These are phyloP conservation scores for Moniliophthora roreri DNA, from an alignment of 1,284 basidiomycete genomes.

Conservation along the genomic window DNA sequence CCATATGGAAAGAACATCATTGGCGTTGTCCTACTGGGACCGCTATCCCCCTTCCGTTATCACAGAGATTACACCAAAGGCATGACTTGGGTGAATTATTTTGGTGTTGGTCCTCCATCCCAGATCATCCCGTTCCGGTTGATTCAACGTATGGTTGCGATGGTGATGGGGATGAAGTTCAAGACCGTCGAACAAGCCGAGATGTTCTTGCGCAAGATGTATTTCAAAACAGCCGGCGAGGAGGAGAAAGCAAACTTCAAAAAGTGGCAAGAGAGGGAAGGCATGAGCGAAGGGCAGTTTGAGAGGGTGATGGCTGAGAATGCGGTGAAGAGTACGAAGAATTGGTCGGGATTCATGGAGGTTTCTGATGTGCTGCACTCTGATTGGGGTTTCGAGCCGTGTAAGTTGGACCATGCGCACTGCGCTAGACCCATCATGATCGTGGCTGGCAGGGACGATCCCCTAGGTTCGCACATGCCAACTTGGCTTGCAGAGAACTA, in stretches of 20 bases:
- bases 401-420: slow-evolving; percentile 37
- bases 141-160: slow-evolving; percentile 24
- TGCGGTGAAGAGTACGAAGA: slow-evolving; percentile 36
- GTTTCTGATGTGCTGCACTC: slow-evolving; percentile 33
- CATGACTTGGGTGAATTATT: slow-evolving; percentile 38
- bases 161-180: slow-evolving; percentile 22
- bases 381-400: slow-evolving; percentile 47
- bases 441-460: no score
- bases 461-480: no score
- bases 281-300: slow-evolving; percentile 34
- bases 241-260: slow-evolving; percentile 34
- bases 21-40: slow-evolving; percentile 38
- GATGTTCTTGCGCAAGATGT: slow-evolving; percentile 27
- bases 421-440: no score
- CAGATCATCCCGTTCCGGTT: slow-evolving; percentile 33
- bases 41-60: slow-evolving; percentile 38
- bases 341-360: slow-evolving; percentile 45
- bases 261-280: slow-evolving; percentile 35
- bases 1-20: slow-evolving; percentile 40
- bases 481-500: no score
- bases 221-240: slow-evolving; percentile 40
- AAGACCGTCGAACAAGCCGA: slow-evolving; percentile 35
- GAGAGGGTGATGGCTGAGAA: slow-evolving; percentile 36
- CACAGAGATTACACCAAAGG: slow-evolving; percentile 34
- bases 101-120: slow-evolving; percentile 35